Conservation (phyloP, 345 rosid species). For the Rhizophora apiculata region DNA sequence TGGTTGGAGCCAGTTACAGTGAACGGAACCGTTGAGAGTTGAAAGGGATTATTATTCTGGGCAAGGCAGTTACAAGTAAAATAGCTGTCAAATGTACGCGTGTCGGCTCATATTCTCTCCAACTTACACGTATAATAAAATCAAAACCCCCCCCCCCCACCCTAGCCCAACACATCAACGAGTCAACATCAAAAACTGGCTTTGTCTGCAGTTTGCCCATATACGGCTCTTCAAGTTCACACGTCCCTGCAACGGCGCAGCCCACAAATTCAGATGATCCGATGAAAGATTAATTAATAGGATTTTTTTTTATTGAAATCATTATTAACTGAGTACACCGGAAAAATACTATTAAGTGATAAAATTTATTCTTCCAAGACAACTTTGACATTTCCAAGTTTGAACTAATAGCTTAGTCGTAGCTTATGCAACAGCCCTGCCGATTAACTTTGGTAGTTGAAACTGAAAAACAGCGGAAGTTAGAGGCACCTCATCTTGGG, state of each 20-base stretch:
- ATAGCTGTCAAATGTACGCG: slow-evolving; percentile 65
- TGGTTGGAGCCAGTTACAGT: slow-evolving; percentile 41
- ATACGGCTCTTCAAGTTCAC: slow-evolving; percentile 25
- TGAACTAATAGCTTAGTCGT: background rate
- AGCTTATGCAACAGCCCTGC: background rate
- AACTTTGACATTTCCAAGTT: background rate
- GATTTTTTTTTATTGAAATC: too few species aligned
- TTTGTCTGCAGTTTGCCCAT: slow-evolving; percentile 23
- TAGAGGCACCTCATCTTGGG: background rate
- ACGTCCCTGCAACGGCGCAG: slow-evolving; percentile 2
- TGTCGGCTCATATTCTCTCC: slow-evolving; percentile 29
- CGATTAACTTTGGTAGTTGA: background rate
- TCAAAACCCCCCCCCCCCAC: too few species aligned
- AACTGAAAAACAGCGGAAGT: background rate
- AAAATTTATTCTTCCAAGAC: background rate
- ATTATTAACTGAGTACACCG: too few species aligned
- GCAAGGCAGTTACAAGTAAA: slow-evolving; percentile 64
- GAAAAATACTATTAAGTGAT: too few species aligned
- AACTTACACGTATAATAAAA: slow-evolving; percentile 40
- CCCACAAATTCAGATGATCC: too few species aligned
- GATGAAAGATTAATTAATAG: too few species aligned
- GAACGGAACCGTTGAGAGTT: slow-evolving; percentile 49
- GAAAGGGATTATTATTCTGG: slow-evolving; percentile 45
- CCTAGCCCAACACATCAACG: background rate
- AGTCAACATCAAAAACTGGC: slow-evolving; percentile 4